Percentiles rank a stretch among this genome's conserved stretches.
These are phyloP conservation scores for Aspergillus funiculosus DNA, from an alignment of 495 filamentous ascomycete species.

Conservation along the genomic window DNA sequence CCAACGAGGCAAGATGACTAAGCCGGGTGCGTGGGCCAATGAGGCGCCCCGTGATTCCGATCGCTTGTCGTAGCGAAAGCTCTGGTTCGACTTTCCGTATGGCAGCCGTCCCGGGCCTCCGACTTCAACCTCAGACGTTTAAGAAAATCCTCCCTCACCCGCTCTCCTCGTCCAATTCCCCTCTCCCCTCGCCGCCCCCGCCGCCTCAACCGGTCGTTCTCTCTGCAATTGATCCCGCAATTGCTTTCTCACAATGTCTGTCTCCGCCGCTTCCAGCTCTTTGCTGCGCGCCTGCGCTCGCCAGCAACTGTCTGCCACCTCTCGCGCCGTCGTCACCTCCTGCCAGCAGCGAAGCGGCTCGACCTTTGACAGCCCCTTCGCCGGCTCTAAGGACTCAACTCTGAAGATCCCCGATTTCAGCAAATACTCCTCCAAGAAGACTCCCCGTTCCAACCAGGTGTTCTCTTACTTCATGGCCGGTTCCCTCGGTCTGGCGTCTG, in stretches of 20 bases:
- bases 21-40: constrained; percentile 36
- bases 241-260: constrained; percentile 40
- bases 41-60: constrained; percentile 42
- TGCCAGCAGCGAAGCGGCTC: constrained; percentile 47
- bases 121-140: constrained; percentile 31
- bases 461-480: constrained; percentile 99
- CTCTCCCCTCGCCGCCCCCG: constrained; percentile 20
- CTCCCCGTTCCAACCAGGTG: constrained; percentile 65
- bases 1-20: neutral
- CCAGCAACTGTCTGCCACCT: constrained; percentile 40
- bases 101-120: constrained; percentile 33
- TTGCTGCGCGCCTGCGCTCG: constrained; percentile 48
- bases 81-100: constrained; percentile 37
- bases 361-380: constrained; percentile 49
- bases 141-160: constrained; percentile 30
- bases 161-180: constrained; percentile 22
- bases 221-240: constrained; percentile 39
- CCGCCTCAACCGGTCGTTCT: constrained; percentile 17
- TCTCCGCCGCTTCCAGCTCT: constrained; percentile 44
- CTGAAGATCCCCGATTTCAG: constrained; percentile 82
- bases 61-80: constrained; percentile 41
- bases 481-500: constrained; percentile 81
- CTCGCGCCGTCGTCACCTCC: constrained; percentile 43
- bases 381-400: constrained; percentile 43
- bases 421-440: constrained; percentile 70